A percentile compares a stretch with the other conserved stretches of the same genome.
These are phyloP conservation scores for Botrytis cinerea DNA, from an alignment of 2,329 filamentous ascomycete genomes.

Conservation along the genomic window DNA sequence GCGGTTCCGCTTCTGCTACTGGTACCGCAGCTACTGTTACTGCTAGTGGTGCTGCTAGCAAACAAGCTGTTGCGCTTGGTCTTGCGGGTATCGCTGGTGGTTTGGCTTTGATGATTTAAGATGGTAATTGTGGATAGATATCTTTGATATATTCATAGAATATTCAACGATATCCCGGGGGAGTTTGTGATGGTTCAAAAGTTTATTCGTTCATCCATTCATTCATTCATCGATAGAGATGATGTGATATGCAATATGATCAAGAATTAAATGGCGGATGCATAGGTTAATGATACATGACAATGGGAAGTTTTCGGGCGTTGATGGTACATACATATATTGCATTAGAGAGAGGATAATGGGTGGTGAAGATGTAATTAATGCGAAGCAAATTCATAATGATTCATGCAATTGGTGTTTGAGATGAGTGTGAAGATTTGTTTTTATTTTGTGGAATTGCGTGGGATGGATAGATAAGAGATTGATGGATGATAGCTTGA, in stretches of 20 bases:
- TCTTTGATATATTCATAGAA: not conserved
- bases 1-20: not conserved
- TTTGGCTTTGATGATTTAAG: constrained; percentile 32
- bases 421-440: not conserved
- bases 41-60: constrained; percentile 22
- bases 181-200: not conserved
- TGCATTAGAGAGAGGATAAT: not conserved
- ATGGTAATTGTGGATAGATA: not conserved
- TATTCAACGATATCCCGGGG: not conserved
- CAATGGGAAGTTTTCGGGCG: constrained; percentile 6
- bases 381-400: not conserved
- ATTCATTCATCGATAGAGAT: constrained; percentile 3
- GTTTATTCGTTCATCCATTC: not conserved
- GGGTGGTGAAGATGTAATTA: not conserved
- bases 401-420: not conserved
- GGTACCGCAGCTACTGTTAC: constrained; percentile 23
- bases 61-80: constrained; percentile 25
- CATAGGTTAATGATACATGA: not conserved
- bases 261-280: not conserved
- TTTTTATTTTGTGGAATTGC: not conserved
- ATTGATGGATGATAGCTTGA: not conserved
- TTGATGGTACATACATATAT: constrained; percentile 1
- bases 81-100: constrained; percentile 30
- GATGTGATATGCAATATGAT: not conserved
- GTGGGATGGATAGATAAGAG: not conserved